Evolutionary conservation across 257 asterid genomes (phyloP).

Genomic region (Vinca minor): DNA sequence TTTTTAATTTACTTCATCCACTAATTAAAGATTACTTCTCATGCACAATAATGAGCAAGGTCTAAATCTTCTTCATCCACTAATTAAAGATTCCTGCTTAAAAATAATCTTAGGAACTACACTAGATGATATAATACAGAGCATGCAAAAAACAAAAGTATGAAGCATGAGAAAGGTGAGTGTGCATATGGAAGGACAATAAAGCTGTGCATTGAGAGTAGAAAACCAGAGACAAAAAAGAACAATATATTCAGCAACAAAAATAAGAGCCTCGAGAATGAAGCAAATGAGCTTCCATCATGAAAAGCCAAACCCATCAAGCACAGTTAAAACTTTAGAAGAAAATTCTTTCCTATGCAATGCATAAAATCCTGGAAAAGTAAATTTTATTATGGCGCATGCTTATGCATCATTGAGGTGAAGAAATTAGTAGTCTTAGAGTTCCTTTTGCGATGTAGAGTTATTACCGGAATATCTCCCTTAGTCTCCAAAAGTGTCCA

Average conservation of each 20-base stretch:
- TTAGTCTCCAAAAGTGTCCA: constrained; percentile 89
- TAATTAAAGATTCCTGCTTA: too few species aligned
- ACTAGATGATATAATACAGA: background rate
- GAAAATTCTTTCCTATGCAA: too few species aligned
- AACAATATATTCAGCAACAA: background rate
- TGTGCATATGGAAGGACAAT: background rate
- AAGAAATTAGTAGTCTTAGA: too few species aligned
- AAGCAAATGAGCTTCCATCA: background rate
- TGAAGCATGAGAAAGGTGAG: too few species aligned
- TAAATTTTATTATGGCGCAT: too few species aligned
- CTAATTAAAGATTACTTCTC: background rate
- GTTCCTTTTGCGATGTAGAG: too few species aligned
- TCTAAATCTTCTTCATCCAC: too few species aligned
- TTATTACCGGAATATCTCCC: constrained; percentile 94
- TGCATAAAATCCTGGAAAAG: too few species aligned
- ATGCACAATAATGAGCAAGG: too few species aligned
- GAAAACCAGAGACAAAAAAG: background rate
- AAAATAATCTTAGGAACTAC: too few species aligned
- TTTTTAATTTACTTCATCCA: background rate
- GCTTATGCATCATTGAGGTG: too few species aligned
- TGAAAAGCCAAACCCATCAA: constrained; percentile 3
- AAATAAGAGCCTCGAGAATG: background rate
- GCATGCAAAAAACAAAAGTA: too few species aligned
- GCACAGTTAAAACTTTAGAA: background rate
- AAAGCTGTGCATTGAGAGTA: background rate